Evolutionary conservation across 108 stramenopile genomes (phyloP), one percentile per base, ranked within the genome.

Genomic region (Cyclotella choctawhatcheeana): DNA sequence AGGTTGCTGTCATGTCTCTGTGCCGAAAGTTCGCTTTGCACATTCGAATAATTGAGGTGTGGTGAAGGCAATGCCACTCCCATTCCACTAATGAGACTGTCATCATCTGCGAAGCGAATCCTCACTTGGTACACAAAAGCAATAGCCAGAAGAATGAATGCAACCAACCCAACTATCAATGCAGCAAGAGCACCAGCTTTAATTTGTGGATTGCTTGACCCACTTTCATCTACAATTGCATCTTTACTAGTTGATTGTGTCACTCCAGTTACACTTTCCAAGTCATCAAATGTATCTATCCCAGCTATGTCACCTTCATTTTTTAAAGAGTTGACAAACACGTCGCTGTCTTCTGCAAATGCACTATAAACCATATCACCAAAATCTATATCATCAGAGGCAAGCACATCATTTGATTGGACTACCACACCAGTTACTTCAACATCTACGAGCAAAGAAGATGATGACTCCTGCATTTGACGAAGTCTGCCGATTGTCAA

Each of bases 1-100:
- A 76, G 61, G 51, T 66, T 82, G 47, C 47, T 48, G 51, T 88
- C 87, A 17, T 69, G 55, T 35, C n/a, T 55, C 20, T 69, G 29
- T 30, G 35, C 10, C 17, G 54, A 56, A 30, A 43, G 37, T 30
- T 56, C 67, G 24, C 55, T 69, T 0, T 12, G 44, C 8, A 18
- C 20, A 44, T 56, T 35, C 24, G 54, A 22, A 21, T 24, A 69
- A 26, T 35, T 35, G 13, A 10, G 17, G 25, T 34, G 22, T 20
- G 24, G 20, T 0, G 50, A 20, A 22, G 50, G 24, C 17, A 21
- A 26, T 5, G 51, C 33, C 22, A 40, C 35, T 20, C 37, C 59
- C 16, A 22, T 5, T 21, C 22, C n/a, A 22, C 34, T 34, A 1
- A 10, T 6, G 8, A 35, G 3, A 22, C 65, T 67, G 29, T 50